Conservation (phyloP, 305 asterid species). For the Plantago lanceolata region DNA sequence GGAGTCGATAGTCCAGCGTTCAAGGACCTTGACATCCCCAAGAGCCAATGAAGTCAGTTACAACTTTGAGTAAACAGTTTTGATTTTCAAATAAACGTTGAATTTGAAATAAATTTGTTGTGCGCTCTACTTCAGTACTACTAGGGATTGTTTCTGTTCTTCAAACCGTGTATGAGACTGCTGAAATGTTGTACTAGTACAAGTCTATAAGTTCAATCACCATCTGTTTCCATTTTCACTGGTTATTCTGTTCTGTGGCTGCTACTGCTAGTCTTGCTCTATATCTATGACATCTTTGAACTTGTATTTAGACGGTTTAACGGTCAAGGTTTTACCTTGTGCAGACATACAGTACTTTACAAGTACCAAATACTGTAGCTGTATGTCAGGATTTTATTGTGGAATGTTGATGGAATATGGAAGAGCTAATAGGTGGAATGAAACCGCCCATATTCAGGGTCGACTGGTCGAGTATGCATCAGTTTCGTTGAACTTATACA, state of each 20-base stretch:
- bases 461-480: neutral
- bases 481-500: neutral
- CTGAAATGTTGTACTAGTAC: conserved; percentile 14
- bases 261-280: neutral
- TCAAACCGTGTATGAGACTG: conserved; percentile 25
- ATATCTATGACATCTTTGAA: no score
- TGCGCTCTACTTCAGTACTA: conserved; percentile 4
- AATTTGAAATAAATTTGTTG: conserved; percentile 20
- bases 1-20: conserved; percentile 84
- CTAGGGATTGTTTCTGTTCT: conserved; percentile 12
- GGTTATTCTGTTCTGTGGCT: no score
- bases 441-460: neutral
- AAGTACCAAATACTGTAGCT: neutral
- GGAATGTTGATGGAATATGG: no score
- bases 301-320: no score
- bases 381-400: neutral
- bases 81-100: conserved; percentile 32
- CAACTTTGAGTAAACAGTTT: conserved; percentile 28
- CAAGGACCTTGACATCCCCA: conserved; percentile 56
- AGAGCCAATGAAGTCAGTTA: conserved; percentile 34
- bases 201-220: neutral
- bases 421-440: neutral
- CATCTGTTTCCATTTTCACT: neutral
- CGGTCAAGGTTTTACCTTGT: no score
- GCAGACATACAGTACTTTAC: no score